These are phyloP conservation scores for Lasiosphaeria miniovina DNA, from an alignment of 495 filamentous ascomycete genomes.

Conservation along the genomic window DNA sequence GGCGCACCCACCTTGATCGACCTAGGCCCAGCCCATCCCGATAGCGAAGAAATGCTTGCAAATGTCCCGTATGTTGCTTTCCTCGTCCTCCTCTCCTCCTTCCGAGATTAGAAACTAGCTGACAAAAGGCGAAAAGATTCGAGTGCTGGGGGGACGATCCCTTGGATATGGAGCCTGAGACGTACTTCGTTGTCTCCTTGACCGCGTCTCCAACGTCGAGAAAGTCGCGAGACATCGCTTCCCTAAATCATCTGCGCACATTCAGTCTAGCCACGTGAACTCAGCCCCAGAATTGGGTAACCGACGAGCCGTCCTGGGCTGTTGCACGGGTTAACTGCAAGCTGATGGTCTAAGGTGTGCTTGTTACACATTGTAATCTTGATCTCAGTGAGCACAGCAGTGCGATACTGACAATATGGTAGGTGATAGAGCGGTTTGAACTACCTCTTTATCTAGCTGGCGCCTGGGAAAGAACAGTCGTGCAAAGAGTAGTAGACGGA, in stretches of 20 bases:
- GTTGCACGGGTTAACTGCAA: no score
- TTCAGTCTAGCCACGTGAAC: neutral
- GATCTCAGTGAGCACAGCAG: no score
- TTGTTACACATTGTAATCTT: no score
- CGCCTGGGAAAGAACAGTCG: no score
- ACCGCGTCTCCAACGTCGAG: neutral
- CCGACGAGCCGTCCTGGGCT: no score
- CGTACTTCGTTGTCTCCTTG: neutral
- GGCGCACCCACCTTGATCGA: constrained; percentile 1
- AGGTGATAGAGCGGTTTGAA: no score
- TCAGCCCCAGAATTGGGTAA: no score
- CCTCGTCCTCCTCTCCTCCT: neutral
- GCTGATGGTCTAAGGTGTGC: no score
- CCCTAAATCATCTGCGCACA: constrained; percentile 3
- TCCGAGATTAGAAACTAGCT: neutral
- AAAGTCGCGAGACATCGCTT: constrained; percentile 5
- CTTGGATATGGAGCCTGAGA: constrained; percentile 3
- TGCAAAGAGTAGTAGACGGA: no score
- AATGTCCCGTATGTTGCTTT: constrained; percentile 4
- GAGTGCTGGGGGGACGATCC: constrained; percentile 6
- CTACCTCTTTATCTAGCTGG: no score
- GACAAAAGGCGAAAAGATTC: neutral
- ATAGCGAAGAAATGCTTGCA: neutral
- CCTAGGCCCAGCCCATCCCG: constrained; percentile 1
- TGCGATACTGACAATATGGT: no score